These are phyloP conservation scores for Ceratocystis smalleyi DNA, from an alignment of 2,329 filamentous ascomycete genomes.

Conservation along the genomic window DNA sequence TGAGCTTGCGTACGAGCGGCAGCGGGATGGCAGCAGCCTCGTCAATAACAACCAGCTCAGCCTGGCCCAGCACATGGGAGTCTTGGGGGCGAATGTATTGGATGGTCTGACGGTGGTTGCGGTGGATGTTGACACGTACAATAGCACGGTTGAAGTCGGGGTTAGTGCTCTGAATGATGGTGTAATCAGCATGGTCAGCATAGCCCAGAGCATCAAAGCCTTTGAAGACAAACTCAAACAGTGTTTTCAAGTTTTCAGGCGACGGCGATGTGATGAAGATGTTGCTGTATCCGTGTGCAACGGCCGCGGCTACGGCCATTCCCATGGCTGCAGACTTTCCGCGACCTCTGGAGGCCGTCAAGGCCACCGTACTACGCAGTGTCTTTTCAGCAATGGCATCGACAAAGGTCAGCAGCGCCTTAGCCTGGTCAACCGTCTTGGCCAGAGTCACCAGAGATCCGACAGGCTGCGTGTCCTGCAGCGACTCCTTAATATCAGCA, in stretches of 20 bases:
- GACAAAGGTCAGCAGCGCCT: conserved; percentile 90
- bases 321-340: conserved; percentile 95
- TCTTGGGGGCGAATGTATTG: conserved; percentile 98
- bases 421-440: conserved; percentile 86
- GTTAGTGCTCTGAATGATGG: conserved; percentile 94
- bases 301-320: conserved; percentile 81
- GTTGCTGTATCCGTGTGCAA: conserved; percentile 95
- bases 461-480: conserved; percentile 73
- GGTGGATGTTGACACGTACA: conserved; percentile 87
- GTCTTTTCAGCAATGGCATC: conserved; percentile 96
- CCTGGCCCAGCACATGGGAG: conserved; percentile 84
- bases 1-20: conserved; percentile 78
- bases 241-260: conserved; percentile 93
- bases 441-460: conserved; percentile 72
- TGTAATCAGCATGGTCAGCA: conserved; percentile 90
- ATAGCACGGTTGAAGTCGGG: conserved; percentile 99
- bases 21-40: conserved; percentile 93
- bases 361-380: conserved; percentile 74
- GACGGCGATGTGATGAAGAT: conserved; percentile 98
- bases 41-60: conserved; percentile 89
- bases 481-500: conserved; percentile 69
- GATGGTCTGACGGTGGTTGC: conserved; percentile 90
- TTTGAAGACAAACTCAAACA: conserved; percentile 98
- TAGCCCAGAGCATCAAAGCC: conserved; percentile 92
- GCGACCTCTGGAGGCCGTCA: conserved; percentile 85